Evolutionary conservation across 2,329 filamentous ascomycete species (phyloP).

Genomic region (Pezicula radicicola): DNA sequence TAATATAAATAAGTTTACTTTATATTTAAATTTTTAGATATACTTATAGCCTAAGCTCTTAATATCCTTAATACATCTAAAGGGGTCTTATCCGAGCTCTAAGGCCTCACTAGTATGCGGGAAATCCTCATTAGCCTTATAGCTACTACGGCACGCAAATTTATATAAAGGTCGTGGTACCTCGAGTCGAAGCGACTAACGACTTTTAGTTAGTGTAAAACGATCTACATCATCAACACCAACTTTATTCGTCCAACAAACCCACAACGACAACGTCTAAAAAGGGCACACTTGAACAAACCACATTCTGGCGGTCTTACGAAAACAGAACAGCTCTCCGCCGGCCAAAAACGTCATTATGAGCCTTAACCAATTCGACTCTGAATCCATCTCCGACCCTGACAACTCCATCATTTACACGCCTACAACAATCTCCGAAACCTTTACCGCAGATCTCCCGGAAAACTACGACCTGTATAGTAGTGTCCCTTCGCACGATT

Average conservation of each 20-base stretch:
- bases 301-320: no score
- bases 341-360: no score
- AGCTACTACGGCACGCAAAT: background rate
- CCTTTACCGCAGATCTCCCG: slow-evolving; percentile 1
- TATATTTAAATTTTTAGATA: no score
- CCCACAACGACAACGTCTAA: no score
- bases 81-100: background rate
- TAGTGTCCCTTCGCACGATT: slow-evolving; percentile 16
- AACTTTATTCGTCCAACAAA: no score
- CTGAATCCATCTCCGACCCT: slow-evolving; percentile 5
- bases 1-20: no score
- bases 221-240: no score
- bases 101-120: background rate
- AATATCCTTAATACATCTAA: background rate
- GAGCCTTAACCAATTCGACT: no score
- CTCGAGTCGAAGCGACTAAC: background rate
- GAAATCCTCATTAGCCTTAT: background rate
- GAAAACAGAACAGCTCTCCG: no score
- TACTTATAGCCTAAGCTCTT: no score
- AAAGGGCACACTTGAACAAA: no score
- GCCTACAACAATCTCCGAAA: slow-evolving; percentile 12
- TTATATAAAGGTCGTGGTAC: background rate
- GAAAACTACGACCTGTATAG: slow-evolving; percentile 7
- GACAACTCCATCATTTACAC: slow-evolving; percentile 9
- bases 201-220: no score